Evolutionary conservation across 441 rosid genomes (phyloP).

Genomic region (Raphanus hybrid): DNA sequence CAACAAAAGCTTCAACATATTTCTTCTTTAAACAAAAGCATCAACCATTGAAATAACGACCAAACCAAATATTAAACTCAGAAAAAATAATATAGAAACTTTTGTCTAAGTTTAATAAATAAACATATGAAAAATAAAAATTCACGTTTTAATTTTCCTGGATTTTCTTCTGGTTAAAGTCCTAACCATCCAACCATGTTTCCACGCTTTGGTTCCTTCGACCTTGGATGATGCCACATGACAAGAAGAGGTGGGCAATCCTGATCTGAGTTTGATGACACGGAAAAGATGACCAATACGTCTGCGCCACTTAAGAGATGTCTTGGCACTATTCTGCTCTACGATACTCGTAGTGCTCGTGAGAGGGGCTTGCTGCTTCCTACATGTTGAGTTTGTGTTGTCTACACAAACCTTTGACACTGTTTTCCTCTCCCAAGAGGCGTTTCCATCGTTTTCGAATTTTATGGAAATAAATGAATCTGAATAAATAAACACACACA

Average conservation of each 20-base stretch:
- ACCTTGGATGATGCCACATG: slow-evolving; percentile 66
- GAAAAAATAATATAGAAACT: background rate
- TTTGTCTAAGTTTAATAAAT: background rate
- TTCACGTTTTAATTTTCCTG: slow-evolving; percentile 41
- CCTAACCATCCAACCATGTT: slow-evolving; percentile 74
- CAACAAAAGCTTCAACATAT: slow-evolving; percentile 30
- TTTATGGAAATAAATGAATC: slow-evolving; percentile 93
- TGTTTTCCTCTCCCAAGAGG: slow-evolving; percentile 84
- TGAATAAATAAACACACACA: slow-evolving; percentile 2
- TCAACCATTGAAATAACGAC: slow-evolving; percentile 30
- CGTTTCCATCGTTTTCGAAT: slow-evolving; percentile 79
- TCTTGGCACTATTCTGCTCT: slow-evolving; percentile 64
- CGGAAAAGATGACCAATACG: slow-evolving; percentile 84
- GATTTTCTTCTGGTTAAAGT: slow-evolving; percentile 72
- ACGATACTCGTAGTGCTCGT: slow-evolving; percentile 59
- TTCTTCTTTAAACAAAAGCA: slow-evolving; percentile 26
- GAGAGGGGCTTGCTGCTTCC: slow-evolving; percentile 28
- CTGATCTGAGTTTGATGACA: slow-evolving; percentile 63
- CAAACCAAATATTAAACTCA: slow-evolving; percentile 33
- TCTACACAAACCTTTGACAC: slow-evolving; percentile 56
- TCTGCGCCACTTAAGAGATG: slow-evolving; percentile 83
- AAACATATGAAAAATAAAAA: background rate
- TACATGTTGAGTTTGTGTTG: slow-evolving; percentile 48
- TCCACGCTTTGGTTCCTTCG: slow-evolving; percentile 76
- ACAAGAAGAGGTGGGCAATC: slow-evolving; percentile 63